phyloP scores from a whole-genome alignment of 495 filamentous ascomycete species.

The Penicillium cataractarum region DNA sequence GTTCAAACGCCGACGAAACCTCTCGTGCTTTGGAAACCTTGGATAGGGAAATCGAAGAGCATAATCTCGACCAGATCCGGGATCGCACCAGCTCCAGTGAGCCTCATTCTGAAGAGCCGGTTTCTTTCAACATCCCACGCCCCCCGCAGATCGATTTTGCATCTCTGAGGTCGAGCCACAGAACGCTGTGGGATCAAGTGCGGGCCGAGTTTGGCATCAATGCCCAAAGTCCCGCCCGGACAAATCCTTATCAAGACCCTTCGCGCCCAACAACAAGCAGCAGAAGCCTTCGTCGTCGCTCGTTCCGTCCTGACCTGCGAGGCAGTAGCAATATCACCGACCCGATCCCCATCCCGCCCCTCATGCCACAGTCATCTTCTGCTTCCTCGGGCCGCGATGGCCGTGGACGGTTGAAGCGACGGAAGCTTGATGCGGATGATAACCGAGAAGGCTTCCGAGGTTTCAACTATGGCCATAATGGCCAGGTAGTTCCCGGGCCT shows the following conservation, averaged over 20 bases:
- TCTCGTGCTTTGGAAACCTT: constrained; percentile 43
- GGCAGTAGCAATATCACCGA: constrained; percentile 34
- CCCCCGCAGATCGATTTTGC: not conserved
- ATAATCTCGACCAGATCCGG: constrained; percentile 17
- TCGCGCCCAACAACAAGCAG: constrained; percentile 6
- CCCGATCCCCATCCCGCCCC: constrained; percentile 45
- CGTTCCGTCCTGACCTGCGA: constrained; percentile 13
- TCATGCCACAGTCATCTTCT: constrained; percentile 37
- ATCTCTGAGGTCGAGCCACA: not conserved
- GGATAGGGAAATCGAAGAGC: constrained; percentile 43
- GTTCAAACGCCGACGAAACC: constrained; percentile 44
- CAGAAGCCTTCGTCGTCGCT: constrained; percentile 20
- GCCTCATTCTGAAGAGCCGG: not conserved
- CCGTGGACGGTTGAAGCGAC: constrained; percentile 64
- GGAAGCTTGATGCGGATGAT: constrained; percentile 72
- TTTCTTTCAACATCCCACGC: constrained; percentile 25
- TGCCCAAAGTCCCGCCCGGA: constrained; percentile 2
- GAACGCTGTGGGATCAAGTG: constrained; percentile 2
- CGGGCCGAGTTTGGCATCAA: not conserved
- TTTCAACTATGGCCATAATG: constrained; percentile 78
- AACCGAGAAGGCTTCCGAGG: constrained; percentile 53
- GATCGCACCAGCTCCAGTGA: constrained; percentile 19
- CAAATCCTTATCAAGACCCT: constrained; percentile 6
- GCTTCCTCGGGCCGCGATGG: constrained; percentile 25
- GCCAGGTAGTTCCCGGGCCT: constrained; percentile 78